Percentiles rank a stretch among this genome's conserved stretches.
Evolutionary conservation across 495 filamentous ascomycete species (phyloP).

Genomic region (Extremus antarcticus): DNA sequence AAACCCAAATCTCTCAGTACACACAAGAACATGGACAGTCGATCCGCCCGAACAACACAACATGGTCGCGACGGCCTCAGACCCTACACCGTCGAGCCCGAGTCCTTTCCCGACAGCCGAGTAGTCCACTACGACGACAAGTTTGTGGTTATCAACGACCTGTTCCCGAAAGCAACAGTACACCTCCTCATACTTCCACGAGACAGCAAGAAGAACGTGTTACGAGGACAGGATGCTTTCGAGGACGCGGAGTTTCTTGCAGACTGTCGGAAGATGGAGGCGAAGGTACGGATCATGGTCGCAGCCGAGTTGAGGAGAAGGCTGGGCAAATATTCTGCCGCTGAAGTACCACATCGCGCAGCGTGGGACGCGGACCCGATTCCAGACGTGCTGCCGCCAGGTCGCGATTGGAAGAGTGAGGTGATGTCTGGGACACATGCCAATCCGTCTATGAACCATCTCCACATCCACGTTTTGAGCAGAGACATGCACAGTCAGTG

Average conservation of each 20-base stretch:
- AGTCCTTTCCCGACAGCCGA: slow-evolving; percentile 44
- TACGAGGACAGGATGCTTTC: slow-evolving; percentile 74
- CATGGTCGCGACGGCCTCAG: slow-evolving; percentile 40
- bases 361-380: slow-evolving; percentile 39
- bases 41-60: slow-evolving; percentile 18
- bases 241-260: slow-evolving; percentile 58
- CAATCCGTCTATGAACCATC: slow-evolving; percentile 79
- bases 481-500: slow-evolving; percentile 58
- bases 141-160: slow-evolving; percentile 74
- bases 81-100: slow-evolving; percentile 56
- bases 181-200: slow-evolving; percentile 84
- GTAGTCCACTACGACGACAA: slow-evolving; percentile 60
- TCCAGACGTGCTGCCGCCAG: slow-evolving; percentile 44
- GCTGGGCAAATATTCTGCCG: slow-evolving; percentile 51
- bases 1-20: slow-evolving; percentile 23
- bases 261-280: slow-evolving; percentile 48
- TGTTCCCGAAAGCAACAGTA: slow-evolving; percentile 72
- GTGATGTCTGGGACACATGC: slow-evolving; percentile 73
- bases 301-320: slow-evolving; percentile 65
- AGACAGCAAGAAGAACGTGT: slow-evolving; percentile 44
- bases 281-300: slow-evolving; percentile 50
- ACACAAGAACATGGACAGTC: slow-evolving; percentile 13
- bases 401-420: slow-evolving; percentile 69
- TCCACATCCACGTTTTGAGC: slow-evolving; percentile 83
- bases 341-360: slow-evolving; percentile 45